Base-by-base conservation (phyloP, 176 grass and related monocot species). In the Musa troglodytarum region DNA sequence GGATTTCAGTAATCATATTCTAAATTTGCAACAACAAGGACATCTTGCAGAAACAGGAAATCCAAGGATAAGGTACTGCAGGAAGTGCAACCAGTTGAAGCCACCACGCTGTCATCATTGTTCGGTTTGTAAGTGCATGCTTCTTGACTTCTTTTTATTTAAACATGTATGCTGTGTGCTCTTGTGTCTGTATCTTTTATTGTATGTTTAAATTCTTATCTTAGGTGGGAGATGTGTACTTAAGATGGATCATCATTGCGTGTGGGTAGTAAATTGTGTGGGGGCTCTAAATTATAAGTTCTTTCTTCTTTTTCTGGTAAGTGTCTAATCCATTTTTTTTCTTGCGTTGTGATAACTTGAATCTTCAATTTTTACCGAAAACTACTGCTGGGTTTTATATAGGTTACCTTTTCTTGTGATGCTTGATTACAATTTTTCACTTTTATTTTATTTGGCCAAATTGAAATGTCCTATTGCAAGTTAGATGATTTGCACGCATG, bases 201-300 rank as follows among this genome's bases (percentile, higher is more conserved):
- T 59, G 65, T 16, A 79, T 58, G 1, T 19, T 5, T 58, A 5
- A 34, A 43, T n/a, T 16, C 23, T 21, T 53, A 14, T 72, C 34
- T 53, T 51, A 70, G 68, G 68, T 70, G 68, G 68, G 73, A 82
- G 85, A 76, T 96, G 93, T 51, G 68, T 96, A 49, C 81, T 96
- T 52, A 96, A 96, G 84, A 96, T 96, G 93, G 93, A 96, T 79
- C 93, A 96, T 81, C 93, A 96, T 78, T 96, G 93, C 79, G 93
- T 96, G 19, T 96, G 93, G 93, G 93, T 96, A 49, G 89, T 96
- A 74, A 96, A 92, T 73, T 96, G 93, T 85, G 93, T 96, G 52
- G 93, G 93, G 75, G 93, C 89, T 1, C 81, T 88, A 55, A 96
- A 96, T 83, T 96, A 96, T 57, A 96, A 96, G 80, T 96, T 82